A percentile compares a stretch with the other conserved stretches of the same genome.
These are phyloP conservation scores for Colletotrichum cereale DNA, from an alignment of 2,329 filamentous ascomycete species.

Conservation along the genomic window DNA sequence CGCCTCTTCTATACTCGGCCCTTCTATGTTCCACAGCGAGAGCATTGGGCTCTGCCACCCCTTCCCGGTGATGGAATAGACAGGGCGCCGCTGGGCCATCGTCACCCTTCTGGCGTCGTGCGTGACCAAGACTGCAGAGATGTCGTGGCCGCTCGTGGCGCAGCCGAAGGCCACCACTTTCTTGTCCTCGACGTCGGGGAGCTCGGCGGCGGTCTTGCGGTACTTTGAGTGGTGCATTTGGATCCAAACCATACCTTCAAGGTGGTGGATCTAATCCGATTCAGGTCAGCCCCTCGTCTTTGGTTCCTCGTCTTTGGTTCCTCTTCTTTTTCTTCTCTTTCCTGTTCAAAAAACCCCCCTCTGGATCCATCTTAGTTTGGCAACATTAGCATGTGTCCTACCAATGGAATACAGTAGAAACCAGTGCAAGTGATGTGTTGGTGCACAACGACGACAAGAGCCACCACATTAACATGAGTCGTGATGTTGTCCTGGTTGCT, in stretches of 20 bases:
- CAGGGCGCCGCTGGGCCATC: conserved; percentile 65
- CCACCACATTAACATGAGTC: no score
- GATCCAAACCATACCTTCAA: no score
- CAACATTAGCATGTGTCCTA: no score
- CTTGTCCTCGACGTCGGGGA: conserved; percentile 48
- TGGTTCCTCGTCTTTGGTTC: no score
- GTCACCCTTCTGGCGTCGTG: conserved; percentile 61
- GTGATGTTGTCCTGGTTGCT: no score
- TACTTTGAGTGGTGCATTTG: conserved; percentile 56
- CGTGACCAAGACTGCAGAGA: conserved; percentile 63
- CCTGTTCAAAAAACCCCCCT: no score
- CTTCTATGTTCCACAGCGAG: conserved; percentile 49
- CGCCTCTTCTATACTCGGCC: conserved; percentile 62
- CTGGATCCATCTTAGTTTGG: no score
- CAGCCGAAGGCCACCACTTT: conserved; percentile 62
- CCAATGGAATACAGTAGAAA: no score
- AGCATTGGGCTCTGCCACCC: conserved; percentile 57
- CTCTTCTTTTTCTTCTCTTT: no score
- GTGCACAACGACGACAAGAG: no score
- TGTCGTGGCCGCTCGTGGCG: conserved; percentile 63
- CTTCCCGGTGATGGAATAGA: conserved; percentile 61
- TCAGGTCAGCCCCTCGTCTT: conserved; percentile 25
- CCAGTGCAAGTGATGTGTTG: no score
- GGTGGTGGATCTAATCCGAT: conserved; percentile 12
- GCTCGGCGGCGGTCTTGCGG: conserved; percentile 54